Conservation (phyloP, 169 alveolate genomes). For the Miamiensis avidus region DNA sequence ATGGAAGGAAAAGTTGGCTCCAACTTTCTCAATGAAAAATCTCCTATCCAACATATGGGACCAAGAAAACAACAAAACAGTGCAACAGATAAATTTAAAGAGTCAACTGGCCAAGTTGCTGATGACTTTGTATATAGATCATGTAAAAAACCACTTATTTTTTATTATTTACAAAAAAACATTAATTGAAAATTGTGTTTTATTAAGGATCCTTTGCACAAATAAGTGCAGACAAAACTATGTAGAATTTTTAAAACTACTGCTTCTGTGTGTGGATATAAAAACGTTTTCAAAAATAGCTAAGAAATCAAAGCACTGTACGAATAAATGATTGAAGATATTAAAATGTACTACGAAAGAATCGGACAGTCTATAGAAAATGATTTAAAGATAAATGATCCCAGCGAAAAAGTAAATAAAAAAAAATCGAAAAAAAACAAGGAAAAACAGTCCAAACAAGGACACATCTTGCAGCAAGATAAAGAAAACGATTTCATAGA, state of each 20-base stretch:
- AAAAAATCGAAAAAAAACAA: background rate
- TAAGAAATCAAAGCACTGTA: background rate
- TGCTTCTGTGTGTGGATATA: background rate
- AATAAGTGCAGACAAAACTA: background rate
- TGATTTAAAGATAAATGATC: no score
- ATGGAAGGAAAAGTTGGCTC: background rate
- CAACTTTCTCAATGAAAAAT: background rate
- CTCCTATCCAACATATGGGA: background rate
- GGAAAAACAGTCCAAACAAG: background rate
- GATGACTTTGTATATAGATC: background rate
- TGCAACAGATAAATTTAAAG: background rate
- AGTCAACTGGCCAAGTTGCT: background rate
- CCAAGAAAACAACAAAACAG: background rate
- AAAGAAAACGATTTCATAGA: background rate
- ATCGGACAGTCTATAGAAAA: no score
- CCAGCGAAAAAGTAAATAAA: background rate
- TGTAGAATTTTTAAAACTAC: background rate
- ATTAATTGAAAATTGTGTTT: no score
- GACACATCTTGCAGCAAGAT: no score
- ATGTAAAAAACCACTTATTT: background rate
- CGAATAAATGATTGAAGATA: background rate
- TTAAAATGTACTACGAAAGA: no score
- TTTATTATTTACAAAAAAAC: no score
- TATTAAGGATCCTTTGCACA: background rate
- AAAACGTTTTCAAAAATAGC: background rate